Evolutionary conservation across 352 stramenopile genomes (phyloP).

Genomic region (Globisporangium carolinianum): DNA sequence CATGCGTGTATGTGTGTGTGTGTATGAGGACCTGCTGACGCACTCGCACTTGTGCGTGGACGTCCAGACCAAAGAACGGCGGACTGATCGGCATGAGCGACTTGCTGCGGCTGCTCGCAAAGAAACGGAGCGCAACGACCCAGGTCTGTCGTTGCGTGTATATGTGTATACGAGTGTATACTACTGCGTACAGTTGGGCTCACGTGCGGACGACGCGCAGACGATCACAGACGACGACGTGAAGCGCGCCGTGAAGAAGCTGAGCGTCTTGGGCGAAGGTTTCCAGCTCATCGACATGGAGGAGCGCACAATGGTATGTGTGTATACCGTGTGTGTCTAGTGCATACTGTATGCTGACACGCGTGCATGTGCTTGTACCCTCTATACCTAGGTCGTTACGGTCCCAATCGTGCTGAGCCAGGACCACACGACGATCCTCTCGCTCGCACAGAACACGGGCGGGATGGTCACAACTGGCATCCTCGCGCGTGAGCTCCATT

Average conservation of each 20-base stretch:
- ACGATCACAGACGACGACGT: slow-evolving; percentile 91
- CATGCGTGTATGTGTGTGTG: too few species aligned
- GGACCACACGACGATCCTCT: slow-evolving; percentile 93
- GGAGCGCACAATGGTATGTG: slow-evolving; percentile 79
- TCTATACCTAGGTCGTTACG: slow-evolving; percentile 78
- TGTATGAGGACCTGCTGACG: too few species aligned
- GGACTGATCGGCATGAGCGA: slow-evolving; percentile 80
- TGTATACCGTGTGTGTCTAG: background rate
- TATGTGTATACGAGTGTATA: background rate
- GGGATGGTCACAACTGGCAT: slow-evolving; percentile 87
- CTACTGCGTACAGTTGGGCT: too few species aligned
- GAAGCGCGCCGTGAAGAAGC: slow-evolving; percentile 91
- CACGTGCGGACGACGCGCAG: slow-evolving; percentile 12
- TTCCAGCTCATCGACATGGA: slow-evolving; percentile 94
- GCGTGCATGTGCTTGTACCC: background rate
- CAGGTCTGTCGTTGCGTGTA: slow-evolving; percentile 22
- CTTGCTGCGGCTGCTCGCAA: slow-evolving; percentile 58
- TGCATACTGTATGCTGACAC: background rate
- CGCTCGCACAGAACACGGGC: slow-evolving; percentile 77
- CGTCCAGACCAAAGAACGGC: slow-evolving; percentile 67
- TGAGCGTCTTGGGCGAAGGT: slow-evolving; percentile 91
- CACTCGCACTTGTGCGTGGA: too few species aligned
- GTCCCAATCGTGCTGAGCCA: slow-evolving; percentile 93
- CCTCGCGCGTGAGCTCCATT: slow-evolving; percentile 75
- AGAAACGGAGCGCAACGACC: slow-evolving; percentile 54